phyloP scores from a whole-genome alignment of 129 eudicot genomes.

The Flaveria brownii region DNA sequence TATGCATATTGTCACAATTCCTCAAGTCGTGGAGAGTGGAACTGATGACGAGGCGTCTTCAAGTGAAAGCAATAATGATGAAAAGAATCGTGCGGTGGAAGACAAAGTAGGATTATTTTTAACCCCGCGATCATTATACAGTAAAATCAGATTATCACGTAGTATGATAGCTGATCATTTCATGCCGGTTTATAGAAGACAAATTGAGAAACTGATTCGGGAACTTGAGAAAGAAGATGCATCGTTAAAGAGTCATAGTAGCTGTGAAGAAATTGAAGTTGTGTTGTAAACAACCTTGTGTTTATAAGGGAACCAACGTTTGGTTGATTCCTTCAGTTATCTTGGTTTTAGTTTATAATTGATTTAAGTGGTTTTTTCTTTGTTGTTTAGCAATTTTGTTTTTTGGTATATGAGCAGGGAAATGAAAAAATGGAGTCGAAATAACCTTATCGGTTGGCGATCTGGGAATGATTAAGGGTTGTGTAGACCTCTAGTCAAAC shows the following conservation, averaged over 20 bases:
- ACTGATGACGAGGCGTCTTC: constrained; percentile 33
- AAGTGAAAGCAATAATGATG: constrained; percentile 26
- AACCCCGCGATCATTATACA: constrained; percentile 69
- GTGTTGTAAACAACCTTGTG: constrained; percentile 23
- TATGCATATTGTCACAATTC: constrained; percentile 73
- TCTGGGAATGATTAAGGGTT: no score
- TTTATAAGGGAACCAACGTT: constrained; percentile 24
- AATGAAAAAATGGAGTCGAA: neutral
- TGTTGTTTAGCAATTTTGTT: neutral
- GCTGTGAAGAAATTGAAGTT: constrained; percentile 32
- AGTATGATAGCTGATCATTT: constrained; percentile 91
- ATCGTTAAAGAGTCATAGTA: constrained; percentile 20
- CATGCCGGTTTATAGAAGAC: constrained; percentile 92
- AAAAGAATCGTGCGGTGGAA: constrained; percentile 37
- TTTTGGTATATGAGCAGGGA: neutral
- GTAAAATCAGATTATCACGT: constrained; percentile 76
- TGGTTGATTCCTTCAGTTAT: constrained; percentile 11
- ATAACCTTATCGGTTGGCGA: no score
- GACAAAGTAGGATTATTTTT: constrained; percentile 67
- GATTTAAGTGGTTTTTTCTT: neutral
- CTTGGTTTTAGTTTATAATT: neutral
- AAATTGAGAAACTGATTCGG: constrained; percentile 72
- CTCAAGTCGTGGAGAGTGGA: constrained; percentile 40
- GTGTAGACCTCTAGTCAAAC: no score
- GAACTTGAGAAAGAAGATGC: constrained; percentile 58